Percentiles rank a stretch among this genome's conserved stretches.
These are phyloP conservation scores for Zygoascus meyerae DNA, from an alignment of 1,139 yeast species.

Conservation along the genomic window DNA sequence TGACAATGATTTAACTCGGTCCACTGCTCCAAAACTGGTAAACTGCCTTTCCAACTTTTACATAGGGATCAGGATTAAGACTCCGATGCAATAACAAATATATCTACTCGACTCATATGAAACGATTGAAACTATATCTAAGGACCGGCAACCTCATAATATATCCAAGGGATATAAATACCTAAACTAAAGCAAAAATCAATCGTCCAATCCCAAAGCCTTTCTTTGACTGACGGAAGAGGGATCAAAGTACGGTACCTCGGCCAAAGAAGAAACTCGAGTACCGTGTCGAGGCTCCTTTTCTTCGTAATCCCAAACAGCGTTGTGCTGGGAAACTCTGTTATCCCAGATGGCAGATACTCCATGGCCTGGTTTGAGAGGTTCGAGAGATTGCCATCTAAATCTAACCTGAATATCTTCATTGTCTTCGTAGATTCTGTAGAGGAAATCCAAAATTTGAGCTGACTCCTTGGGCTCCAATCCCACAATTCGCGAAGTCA, in stretches of 20 bases:
- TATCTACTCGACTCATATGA: too few species aligned
- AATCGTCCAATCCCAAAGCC: constrained; percentile 31
- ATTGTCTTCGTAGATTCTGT: constrained; percentile 40
- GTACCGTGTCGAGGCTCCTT: constrained; percentile 51
- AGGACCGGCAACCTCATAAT: too few species aligned
- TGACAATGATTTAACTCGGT: too few species aligned
- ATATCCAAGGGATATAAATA: too few species aligned
- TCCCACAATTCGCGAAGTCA: constrained; percentile 43
- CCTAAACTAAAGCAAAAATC: too few species aligned
- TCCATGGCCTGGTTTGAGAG: constrained; percentile 44
- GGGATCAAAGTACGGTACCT: constrained; percentile 48
- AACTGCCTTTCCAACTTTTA: too few species aligned
- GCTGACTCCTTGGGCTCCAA: constrained; percentile 40
- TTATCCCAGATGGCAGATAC: constrained; percentile 58
- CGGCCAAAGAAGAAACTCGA: constrained; percentile 55
- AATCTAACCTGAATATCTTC: constrained; percentile 50
- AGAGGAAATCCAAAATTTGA: constrained; percentile 39
- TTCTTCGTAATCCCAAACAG: constrained; percentile 50
- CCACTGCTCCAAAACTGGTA: too few species aligned
- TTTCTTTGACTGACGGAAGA: constrained; percentile 51
- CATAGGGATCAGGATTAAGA: too few species aligned
- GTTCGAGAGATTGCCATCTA: constrained; percentile 47
- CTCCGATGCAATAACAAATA: too few species aligned
- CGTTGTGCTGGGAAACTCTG: constrained; percentile 44
- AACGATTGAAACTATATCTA: too few species aligned